phyloP scores from a whole-genome alignment of 495 filamentous ascomycete genomes.

The Tuber microsphaerosporum region DNA sequence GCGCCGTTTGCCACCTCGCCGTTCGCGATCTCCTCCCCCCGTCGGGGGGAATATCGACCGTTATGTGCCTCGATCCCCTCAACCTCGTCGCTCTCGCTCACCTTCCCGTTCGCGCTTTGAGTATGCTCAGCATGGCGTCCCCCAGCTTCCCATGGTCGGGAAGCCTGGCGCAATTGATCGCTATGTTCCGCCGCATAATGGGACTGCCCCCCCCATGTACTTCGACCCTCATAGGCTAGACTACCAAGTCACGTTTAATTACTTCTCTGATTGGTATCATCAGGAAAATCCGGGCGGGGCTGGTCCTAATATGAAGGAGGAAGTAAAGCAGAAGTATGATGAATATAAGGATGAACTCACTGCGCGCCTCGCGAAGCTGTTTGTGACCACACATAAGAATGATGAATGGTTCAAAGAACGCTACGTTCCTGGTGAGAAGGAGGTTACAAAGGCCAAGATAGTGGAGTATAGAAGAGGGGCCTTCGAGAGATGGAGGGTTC shows the following conservation, averaged over 20 bases:
- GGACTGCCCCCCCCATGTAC: conserved; percentile 37
- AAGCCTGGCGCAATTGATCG: conserved; percentile 76
- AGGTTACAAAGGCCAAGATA: conserved; percentile 59
- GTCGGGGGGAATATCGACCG: conserved; percentile 38
- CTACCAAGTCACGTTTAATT: conserved; percentile 92
- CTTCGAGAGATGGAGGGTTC: conserved; percentile 77
- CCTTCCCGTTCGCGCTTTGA: conserved; percentile 45
- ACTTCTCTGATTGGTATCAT: conserved; percentile 84
- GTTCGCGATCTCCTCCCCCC: conserved; percentile 37
- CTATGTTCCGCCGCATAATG: conserved; percentile 76
- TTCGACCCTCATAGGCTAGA: conserved; percentile 72
- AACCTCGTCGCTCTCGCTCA: conserved; percentile 57
- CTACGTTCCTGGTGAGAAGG: conserved; percentile 74
- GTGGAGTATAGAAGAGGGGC: conserved; percentile 65
- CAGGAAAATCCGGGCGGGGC: conserved; percentile 34
- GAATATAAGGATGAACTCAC: conserved; percentile 89
- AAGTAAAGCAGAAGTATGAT: conserved; percentile 90
- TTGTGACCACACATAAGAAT: conserved; percentile 80
- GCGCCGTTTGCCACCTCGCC: conserved; percentile 28
- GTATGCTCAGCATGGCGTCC: conserved; percentile 45
- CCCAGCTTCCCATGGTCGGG: conserved; percentile 40
- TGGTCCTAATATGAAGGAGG: conserved; percentile 52
- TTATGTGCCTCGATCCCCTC: conserved; percentile 40
- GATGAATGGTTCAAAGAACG: conserved; percentile 98
- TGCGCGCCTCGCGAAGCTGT: conserved; percentile 76